Base-by-base conservation (phyloP, 2,329 filamentous ascomycete species). In the Pyrenophora graminea region DNA sequence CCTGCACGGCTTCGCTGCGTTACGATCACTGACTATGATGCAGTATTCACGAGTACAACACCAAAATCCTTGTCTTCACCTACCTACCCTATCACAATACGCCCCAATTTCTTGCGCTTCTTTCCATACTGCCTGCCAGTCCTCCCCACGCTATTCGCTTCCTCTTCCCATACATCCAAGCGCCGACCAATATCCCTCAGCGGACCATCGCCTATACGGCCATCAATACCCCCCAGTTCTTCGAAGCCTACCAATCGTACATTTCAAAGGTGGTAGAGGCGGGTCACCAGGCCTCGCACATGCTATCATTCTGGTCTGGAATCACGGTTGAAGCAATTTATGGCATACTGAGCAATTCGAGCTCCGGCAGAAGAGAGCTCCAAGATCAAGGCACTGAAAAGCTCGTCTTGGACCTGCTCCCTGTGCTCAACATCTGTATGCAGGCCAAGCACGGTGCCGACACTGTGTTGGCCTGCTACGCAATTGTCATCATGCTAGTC, bases 71-170 rank as follows among this genome's bases (percentile, higher is more conserved):
- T 12, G 79, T 97, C 37, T 82, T 92, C 60, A 90, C 92, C 2
- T 97, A 97, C 71, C 80, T 99, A 4, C 94, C 94, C 1, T 97
- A 96, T 74, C 92, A 99, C 72, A 86, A 87, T 6, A 88, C 90
- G 27, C 89, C 89, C 5, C 85, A 90, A 12, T 99, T 99, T 72
- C 81, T 88, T 39, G 92, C 90, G 1, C 79, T 97, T 6, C 80
- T 99, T 21, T 92, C 91, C 1, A 95, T 99, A 51, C 78, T 99
- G 10, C 91, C 94, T 0, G 71, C 80, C n/a, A 84, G 80, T 15
- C 79, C 97, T 7, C 87, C 91, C 1, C 77, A 83, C 34, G 85
- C 89, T 32, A 91, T 94, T 72, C 87, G 86, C 60, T 96, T 96
- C 71, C 81, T 99, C 50, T 82, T 86, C 53, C 93, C 93, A 3